Evolutionary conservation across 1,284 basidiomycete genomes (phyloP), one percentile per base, ranked within the genome.

Genomic region (Leccinum solheimii): DNA sequence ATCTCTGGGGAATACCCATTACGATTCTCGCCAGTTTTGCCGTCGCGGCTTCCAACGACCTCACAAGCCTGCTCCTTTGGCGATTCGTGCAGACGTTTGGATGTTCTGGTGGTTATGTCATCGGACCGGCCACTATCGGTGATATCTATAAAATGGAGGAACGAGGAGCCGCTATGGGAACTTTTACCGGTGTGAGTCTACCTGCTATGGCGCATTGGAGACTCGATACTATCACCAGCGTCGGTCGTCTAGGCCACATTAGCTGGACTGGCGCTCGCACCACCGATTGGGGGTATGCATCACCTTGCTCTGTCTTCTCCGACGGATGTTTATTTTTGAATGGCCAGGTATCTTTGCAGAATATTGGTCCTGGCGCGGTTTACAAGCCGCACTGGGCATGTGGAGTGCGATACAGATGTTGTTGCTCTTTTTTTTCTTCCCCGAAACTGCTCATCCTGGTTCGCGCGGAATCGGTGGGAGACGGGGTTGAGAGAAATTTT

Each of bases 341-440:
- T 3, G 38, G 11, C 14, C 16, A 75, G 85, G 84, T 43, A 30
- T 78, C 21, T 75, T 79, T 0, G 78, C 86, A 0, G 75, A 85
- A 58, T 86, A 86, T 63, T 79, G 78, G 45, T 87, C 89, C 0
- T 94, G 92, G 92, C 81, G 90, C 2, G 70, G 81, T 2, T 85
- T 89, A 70, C 90, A 94, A 72, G 74, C 76, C 36, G 68, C 74
- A 0, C 63, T 91, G 2, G 83, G 81, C 1, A 68, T 78, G 0
- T 72, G 78, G 38, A 82, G 82, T 4, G 64, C 81, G 0, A 60
- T 82, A 3, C 78, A 81, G 1, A 76, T 86, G 34, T 27, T 82
- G 0, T 68, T 82, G 9, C 78, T 87, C 34, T 69, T 77, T 8
- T 57, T 84, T 21, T 80, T 83, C 59, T 79, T 92, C 16, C 91